Conservation (phyloP, 805 yeast genomes). For the Kodamaea lidongshanica region DNA sequence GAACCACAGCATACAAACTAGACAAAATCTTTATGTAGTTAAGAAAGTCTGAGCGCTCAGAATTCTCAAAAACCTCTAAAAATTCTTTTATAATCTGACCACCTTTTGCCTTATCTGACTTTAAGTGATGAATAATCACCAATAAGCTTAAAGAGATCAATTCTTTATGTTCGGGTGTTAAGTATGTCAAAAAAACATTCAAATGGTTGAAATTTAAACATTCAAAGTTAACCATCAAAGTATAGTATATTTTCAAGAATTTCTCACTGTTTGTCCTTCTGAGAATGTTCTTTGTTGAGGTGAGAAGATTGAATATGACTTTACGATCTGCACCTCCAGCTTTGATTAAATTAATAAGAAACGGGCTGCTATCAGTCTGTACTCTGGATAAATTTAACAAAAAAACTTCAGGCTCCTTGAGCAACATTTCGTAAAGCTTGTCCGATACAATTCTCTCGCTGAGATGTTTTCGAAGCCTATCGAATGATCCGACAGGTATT, state of each 20-base stretch:
- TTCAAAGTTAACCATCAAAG: slow-evolving; percentile 16
- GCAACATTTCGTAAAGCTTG: slow-evolving; percentile 13
- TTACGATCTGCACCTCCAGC: no score
- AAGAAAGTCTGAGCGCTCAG: slow-evolving; percentile 11
- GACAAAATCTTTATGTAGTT: slow-evolving; percentile 19
- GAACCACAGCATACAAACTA: slow-evolving; percentile 23
- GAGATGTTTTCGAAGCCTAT: no score
- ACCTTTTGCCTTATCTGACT: slow-evolving; percentile 12
- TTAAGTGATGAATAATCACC: slow-evolving; percentile 17
- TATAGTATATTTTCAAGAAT: slow-evolving; percentile 16
- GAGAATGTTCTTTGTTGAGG: slow-evolving; percentile 5
- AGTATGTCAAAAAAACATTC: slow-evolving; percentile 14
- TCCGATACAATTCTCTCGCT: no score
- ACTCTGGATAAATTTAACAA: slow-evolving; percentile 11
- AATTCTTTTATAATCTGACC: slow-evolving; percentile 16
- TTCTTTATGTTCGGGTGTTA: slow-evolving; percentile 13
- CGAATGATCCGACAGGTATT: no score
- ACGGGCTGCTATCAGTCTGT: no score
- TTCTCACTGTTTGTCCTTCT: slow-evolving; percentile 3
- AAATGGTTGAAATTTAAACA: slow-evolving; percentile 16
- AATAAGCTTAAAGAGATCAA: slow-evolving; percentile 16
- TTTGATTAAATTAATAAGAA: no score
- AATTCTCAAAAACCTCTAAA: slow-evolving; percentile 16
- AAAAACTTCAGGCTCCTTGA: slow-evolving; percentile 14
- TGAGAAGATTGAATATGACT: no score